A percentile compares a stretch with the other conserved stretches of the same genome.
Conservation (phyloP, 1,139 yeast genomes). For the Suhomyces yuchorum region DNA sequence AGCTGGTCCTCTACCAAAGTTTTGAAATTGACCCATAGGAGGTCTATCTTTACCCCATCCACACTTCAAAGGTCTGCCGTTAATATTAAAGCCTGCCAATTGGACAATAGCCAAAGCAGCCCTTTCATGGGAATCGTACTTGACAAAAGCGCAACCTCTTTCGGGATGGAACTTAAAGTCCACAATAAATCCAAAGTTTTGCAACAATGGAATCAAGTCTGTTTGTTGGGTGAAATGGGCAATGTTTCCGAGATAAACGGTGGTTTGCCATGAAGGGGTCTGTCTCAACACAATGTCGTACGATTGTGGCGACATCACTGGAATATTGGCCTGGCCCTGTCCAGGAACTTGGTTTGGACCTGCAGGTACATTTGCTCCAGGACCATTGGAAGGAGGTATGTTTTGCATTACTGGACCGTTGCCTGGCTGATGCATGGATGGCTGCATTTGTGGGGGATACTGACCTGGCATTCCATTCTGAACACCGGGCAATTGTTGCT, state of each 20-base stretch:
- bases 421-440: constrained; percentile 5
- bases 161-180: constrained; percentile 83
- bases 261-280: constrained; percentile 83
- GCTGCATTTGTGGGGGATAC: constrained; percentile 15
- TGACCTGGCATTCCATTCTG: constrained; percentile 9
- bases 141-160: constrained; percentile 82
- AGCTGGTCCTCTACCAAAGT: constrained; percentile 30
- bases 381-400: constrained; percentile 4
- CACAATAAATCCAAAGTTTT: constrained; percentile 78
- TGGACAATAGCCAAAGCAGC: constrained; percentile 89
- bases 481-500: constrained; percentile 10
- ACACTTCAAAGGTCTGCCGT: constrained; percentile 78
- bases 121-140: constrained; percentile 81
- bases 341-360: constrained; percentile 6
- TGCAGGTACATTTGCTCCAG: neutral
- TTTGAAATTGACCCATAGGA: constrained; percentile 40
- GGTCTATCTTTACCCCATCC: constrained; percentile 85
- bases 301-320: constrained; percentile 53
- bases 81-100: constrained; percentile 69
- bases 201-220: constrained; percentile 75
- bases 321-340: constrained; percentile 20
- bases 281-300: constrained; percentile 74
- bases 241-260: constrained; percentile 84
- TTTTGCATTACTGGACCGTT: constrained; percentile 4
- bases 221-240: constrained; percentile 74